Percentiles rank a stretch among this genome's conserved stretches.
phyloP scores from a whole-genome alignment of 306 rosid genomes.

The Cucurbita argyrosperma region DNA sequence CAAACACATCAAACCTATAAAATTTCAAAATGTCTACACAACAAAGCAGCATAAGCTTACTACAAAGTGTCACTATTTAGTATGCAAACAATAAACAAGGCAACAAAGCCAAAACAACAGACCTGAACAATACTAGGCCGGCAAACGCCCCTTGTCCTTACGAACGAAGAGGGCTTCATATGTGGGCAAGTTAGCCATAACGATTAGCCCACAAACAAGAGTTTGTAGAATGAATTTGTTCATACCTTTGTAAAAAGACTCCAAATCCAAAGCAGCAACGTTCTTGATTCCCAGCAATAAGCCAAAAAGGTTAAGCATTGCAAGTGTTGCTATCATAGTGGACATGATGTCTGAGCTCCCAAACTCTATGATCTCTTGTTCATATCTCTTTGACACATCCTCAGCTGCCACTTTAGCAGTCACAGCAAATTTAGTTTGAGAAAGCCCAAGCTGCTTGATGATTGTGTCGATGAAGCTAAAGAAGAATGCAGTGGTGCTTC shows the following conservation, averaged over 20 bases:
- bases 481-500: constrained; percentile 38
- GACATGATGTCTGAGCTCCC: constrained; percentile 34
- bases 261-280: constrained; percentile 5
- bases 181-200: constrained; percentile 21
- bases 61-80: too few relatives aligned
- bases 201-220: constrained; percentile 21
- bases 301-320: constrained; percentile 34
- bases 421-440: constrained; percentile 28
- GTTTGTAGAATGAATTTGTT: constrained; percentile 14
- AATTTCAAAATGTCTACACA: not conserved
- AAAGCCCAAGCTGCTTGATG: constrained; percentile 25
- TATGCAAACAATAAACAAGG: not conserved
- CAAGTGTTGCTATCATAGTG: constrained; percentile 35
- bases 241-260: not conserved
- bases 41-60: not conserved
- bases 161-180: constrained; percentile 51
- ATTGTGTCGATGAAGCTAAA: constrained; percentile 37
- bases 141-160: constrained; percentile 31
- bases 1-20: not conserved
- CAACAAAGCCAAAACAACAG: constrained; percentile 26
- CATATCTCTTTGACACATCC: constrained; percentile 31
- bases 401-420: constrained; percentile 33
- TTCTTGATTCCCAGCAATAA: constrained; percentile 23
- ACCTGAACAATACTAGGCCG: constrained; percentile 27
- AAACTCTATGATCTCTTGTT: constrained; percentile 45